Conservation (phyloP, 2,329 filamentous ascomycete genomes). For the Bisporella sp. region DNA sequence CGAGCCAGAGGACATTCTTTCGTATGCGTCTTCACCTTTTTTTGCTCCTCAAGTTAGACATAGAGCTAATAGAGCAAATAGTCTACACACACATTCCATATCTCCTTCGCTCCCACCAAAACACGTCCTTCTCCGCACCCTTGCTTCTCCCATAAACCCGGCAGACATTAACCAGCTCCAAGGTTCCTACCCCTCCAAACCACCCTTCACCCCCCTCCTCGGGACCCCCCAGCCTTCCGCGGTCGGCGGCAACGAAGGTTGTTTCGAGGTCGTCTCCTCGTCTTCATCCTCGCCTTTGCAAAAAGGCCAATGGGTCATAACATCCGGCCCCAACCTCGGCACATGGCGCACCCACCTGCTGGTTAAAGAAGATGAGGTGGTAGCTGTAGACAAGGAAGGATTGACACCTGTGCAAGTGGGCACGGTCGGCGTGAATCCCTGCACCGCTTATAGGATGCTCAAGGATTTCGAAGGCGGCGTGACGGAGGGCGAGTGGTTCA, state of each 20-base stretch:
- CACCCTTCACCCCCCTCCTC: conserved; percentile 66
- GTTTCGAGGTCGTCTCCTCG: conserved; percentile 76
- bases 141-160: conserved; percentile 90
- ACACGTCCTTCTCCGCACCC: conserved; percentile 72
- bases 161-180: conserved; percentile 98
- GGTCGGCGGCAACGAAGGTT: conserved; percentile 84
- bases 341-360: conserved; percentile 93
- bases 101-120: conserved; percentile 62
- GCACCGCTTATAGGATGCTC: conserved; percentile 90
- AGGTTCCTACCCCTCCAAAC: conserved; percentile 87
- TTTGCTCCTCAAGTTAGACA: background rate
- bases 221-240: conserved; percentile 72
- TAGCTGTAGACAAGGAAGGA: conserved; percentile 64
- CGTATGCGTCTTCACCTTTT: conserved; percentile 33
- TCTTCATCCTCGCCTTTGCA: conserved; percentile 49
- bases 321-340: conserved; percentile 74
- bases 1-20: conserved; percentile 65
- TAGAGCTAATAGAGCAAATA: conserved; percentile 23
- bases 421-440: conserved; percentile 87
- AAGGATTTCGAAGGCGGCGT: conserved; percentile 62
- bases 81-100: conserved; percentile 69
- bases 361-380: conserved; percentile 50
- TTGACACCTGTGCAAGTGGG: conserved; percentile 73
- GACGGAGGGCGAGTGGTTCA: conserved; percentile 80
- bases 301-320: conserved; percentile 91